Evolutionary conservation across 768 basidiomycete species (phyloP), one percentile per base, ranked within the genome.

Genomic region (Cyclocybe cylindracea): DNA sequence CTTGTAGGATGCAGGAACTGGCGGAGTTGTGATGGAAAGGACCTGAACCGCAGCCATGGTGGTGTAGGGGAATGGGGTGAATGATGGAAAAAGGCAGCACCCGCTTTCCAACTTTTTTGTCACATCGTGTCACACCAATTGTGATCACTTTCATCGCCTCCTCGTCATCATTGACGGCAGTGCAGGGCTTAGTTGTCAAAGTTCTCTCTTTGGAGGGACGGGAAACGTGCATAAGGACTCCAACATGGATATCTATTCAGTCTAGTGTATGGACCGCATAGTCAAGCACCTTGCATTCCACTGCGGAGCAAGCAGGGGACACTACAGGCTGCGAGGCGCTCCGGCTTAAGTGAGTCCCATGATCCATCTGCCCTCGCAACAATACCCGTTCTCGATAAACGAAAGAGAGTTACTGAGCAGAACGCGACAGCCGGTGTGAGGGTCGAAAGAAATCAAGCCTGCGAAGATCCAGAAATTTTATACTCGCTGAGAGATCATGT

Each of bases 1-100:
- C 35, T 55, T 59, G 52, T 70, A 70, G 2, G 61, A 50, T 10
- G 53, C 35, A 42, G 65, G 58, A 45, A 65, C 55, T 7, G 64
- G 57, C 7, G 64, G 65, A 37, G 62, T 58, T 13, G 55, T 50
- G 47, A 67, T 40, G 24, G 58, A 48, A 19, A 70, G 59, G 35
- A 61, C 57, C 40, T 69, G 66, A 32, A 67, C 60, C 19, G 65
- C 42, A 24, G 65, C 65, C 66, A 67, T 67, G 14, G 49, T 58
- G 5, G 24, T 29, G 42, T 39, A 14, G n/a, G n/a, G n/a, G n/a
- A n/a, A n/a, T n/a, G n/a, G n/a, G 10, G 10, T 38, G 33, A 9
- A 10, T n/a, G 40, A 34, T 29, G 34, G 43, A 8, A 8, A n/a
- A 7, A 38, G 41, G n/a, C n/a, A n/a, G n/a, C n/a, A n/a, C 38